Evolutionary conservation across 441 rosid genomes (phyloP), one percentile per base, ranked within the genome.

Genomic region (Mallotus japonicus): DNA sequence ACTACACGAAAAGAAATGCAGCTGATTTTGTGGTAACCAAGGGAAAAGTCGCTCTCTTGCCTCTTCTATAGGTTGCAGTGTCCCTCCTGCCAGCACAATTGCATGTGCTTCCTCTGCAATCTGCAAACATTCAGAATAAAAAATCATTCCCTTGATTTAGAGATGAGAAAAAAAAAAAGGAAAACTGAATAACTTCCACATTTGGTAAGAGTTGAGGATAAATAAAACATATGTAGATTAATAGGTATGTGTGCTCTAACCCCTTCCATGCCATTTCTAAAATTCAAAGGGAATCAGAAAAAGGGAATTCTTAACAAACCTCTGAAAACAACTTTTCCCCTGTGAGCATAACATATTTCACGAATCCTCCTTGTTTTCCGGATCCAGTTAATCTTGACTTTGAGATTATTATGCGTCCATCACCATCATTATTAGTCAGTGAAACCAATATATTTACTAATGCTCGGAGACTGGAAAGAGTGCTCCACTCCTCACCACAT

Each of bases 21-120:
- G 83, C 78, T 86, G 85, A 76, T 86, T 80, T 37, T 74, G 75
- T 65, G 91, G 89, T 78, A 95, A 77, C 91, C 91, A 80, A 24
- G 99, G 97, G 82, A 95, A 93, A 74, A 93, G 96, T 54, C 97
- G 85, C 76, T 90, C 98, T 80, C 96, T 91, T 63, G 97, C 90
- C 84, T 93, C 98, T 87, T 93, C 97, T 67, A 93, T 83, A 60
- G 99, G 99, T 81, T 95, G 98, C 80, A 95, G 87, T 70, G 99
- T 95, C 72, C 98, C 99, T 51, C 99, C 99, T 0, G 97, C 97
- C 81, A 93, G 79, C 77, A 95, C 75, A 70, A 95, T 90, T 68
- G 98, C 94, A 68, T 80, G 98, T 67, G 95, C 94, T 82, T 91
- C 89, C 75, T 87, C 81, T 70, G 88, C 92, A 82, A 95, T 87